Conservation (phyloP, 805 yeast genomes). For the Saccharomycopsis vini region DNA sequence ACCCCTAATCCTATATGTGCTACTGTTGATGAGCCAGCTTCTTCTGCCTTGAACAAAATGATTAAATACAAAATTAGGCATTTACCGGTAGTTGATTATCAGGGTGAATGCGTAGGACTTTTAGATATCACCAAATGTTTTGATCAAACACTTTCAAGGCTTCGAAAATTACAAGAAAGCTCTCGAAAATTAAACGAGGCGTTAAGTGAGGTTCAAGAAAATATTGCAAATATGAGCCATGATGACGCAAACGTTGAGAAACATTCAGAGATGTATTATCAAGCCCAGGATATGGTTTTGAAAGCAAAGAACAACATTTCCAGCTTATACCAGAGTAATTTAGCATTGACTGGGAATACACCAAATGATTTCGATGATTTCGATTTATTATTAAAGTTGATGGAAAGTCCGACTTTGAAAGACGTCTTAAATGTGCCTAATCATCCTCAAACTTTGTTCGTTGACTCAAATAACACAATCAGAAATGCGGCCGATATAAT, state of each 20-base stretch:
- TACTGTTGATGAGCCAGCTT: slow-evolving; percentile 31
- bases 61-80: slow-evolving; percentile 35
- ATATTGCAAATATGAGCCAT: slow-evolving; percentile 22
- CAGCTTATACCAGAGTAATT: slow-evolving; percentile 14
- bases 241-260: slow-evolving; percentile 16
- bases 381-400: slow-evolving; percentile 29
- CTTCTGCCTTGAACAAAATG: slow-evolving; percentile 36
- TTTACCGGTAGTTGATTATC: slow-evolving; percentile 33
- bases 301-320: slow-evolving; percentile 16
- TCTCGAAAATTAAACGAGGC: slow-evolving; percentile 28
- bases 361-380: slow-evolving; percentile 27
- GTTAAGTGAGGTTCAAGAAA: slow-evolving; percentile 25
- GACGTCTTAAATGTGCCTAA: slow-evolving; percentile 24
- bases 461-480: slow-evolving; percentile 31
- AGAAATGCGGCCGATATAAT: slow-evolving; percentile 33
- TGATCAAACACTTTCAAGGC: slow-evolving; percentile 36
- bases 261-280: slow-evolving; percentile 19
- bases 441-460: slow-evolving; percentile 27
- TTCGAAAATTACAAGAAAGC: slow-evolving; percentile 33
- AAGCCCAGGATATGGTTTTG: slow-evolving; percentile 19
- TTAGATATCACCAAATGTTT: slow-evolving; percentile 39
- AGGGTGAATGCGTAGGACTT: slow-evolving; percentile 31
- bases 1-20: slow-evolving; percentile 31
- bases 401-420: slow-evolving; percentile 35
- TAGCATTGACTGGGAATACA: slow-evolving; percentile 13